Percentiles rank a stretch among this genome's conserved stretches.
phyloP scores from a whole-genome alignment of 257 asterid genomes.

The Nemophila menziesii region DNA sequence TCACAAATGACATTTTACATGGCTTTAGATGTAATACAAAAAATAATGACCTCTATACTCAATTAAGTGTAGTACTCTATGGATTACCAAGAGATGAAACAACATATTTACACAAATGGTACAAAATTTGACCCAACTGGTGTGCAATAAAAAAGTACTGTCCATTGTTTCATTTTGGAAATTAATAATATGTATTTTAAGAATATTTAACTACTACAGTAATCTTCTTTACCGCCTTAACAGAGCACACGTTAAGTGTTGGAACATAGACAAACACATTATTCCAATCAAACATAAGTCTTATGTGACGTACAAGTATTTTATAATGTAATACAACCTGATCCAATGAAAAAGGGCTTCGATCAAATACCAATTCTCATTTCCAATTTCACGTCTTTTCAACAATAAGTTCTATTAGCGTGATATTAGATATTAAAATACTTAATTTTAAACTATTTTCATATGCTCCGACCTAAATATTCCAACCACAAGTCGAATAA shows the following conservation, averaged over 20 bases:
- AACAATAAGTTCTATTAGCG: too few species aligned
- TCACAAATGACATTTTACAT: slow-evolving; percentile 1
- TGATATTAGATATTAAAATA: too few species aligned
- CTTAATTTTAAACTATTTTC: too few species aligned
- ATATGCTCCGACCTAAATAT: too few species aligned
- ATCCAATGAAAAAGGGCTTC: too few species aligned
- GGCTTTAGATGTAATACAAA: background rate
- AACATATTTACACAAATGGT: background rate
- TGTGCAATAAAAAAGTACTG: background rate
- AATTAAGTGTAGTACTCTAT: background rate
- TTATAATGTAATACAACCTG: too few species aligned
- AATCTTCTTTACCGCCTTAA: background rate
- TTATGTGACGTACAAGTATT: too few species aligned
- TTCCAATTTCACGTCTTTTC: too few species aligned
- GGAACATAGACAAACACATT: background rate
- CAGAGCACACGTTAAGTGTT: background rate
- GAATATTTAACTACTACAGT: background rate
- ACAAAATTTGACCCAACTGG: background rate
- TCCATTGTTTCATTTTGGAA: background rate
- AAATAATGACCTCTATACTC: background rate
- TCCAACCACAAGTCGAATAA: background rate
- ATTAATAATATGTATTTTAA: background rate
- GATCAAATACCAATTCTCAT: too few species aligned
- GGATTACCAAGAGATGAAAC: background rate
- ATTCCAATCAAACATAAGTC: too few species aligned